These are phyloP conservation scores for Candida dendrica DNA, from an alignment of 805 yeast genomes.

Conservation along the genomic window DNA sequence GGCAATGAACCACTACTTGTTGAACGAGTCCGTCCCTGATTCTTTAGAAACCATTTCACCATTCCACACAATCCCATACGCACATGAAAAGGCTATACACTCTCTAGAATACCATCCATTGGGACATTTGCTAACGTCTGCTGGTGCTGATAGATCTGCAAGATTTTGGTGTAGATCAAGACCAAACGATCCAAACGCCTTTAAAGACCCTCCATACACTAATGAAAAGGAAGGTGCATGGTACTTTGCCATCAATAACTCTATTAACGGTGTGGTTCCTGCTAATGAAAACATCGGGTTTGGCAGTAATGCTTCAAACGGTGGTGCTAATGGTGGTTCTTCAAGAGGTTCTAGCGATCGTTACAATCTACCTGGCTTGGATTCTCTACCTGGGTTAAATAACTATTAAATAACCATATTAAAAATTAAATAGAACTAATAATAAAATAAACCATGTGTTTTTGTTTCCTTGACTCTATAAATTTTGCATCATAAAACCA, in stretches of 20 bases:
- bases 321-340: not conserved
- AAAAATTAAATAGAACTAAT: too few relatives aligned
- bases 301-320: not conserved
- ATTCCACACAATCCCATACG: constrained; percentile 69
- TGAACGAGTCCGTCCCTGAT: constrained; percentile 37
- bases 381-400: not conserved
- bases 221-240: constrained; percentile 53
- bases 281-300: constrained; percentile 22
- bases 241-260: constrained; percentile 37
- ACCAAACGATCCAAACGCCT: constrained; percentile 81
- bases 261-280: constrained; percentile 26
- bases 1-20: constrained; percentile 64
- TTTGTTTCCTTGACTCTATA: too few relatives aligned
- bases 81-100: constrained; percentile 91
- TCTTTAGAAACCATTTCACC: constrained; percentile 33
- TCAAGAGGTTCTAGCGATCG: not conserved
- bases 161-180: constrained; percentile 92
- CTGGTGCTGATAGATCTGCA: constrained; percentile 89
- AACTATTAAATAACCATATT: too few relatives aligned
- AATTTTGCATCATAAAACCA: too few relatives aligned
- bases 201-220: constrained; percentile 75
- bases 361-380: not conserved
- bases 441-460: not conserved
- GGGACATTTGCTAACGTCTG: constrained; percentile 87
- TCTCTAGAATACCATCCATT: constrained; percentile 88